Evolutionary conservation across 148 eudicot genomes (phyloP).

Genomic region (Mesembryanthemum crystallinum): DNA sequence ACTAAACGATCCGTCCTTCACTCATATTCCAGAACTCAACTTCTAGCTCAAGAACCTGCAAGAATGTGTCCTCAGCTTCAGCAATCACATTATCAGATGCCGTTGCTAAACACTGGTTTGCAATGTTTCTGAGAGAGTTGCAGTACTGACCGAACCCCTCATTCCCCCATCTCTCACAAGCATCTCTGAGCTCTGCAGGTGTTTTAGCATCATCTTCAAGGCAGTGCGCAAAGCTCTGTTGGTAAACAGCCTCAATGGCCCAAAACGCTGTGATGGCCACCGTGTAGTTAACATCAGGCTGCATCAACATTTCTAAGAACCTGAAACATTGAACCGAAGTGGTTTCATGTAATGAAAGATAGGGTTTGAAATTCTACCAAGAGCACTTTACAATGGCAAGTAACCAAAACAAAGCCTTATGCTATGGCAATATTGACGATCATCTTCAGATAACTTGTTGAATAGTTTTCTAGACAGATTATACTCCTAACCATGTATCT

Average conservation of each 20-base stretch:
- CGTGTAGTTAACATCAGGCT: slow-evolving; percentile 45
- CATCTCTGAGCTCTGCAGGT: slow-evolving; percentile 57
- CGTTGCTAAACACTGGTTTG: slow-evolving; percentile 40
- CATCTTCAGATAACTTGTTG: too few relatives aligned
- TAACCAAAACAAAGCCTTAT: too few relatives aligned
- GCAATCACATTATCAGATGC: slow-evolving; percentile 42
- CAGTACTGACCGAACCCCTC: slow-evolving; percentile 66
- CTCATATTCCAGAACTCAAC: slow-evolving; percentile 86
- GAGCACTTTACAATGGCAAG: too few relatives aligned
- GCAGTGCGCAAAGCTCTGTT: slow-evolving; percentile 74
- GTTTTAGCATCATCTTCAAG: slow-evolving; percentile 52
- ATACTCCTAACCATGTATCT: too few relatives aligned
- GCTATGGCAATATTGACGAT: too few relatives aligned
- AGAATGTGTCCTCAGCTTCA: slow-evolving; percentile 56
- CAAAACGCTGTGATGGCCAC: slow-evolving; percentile 64
- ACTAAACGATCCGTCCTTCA: slow-evolving; percentile 17
- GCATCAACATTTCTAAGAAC: slow-evolving; percentile 61
- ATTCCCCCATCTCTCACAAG: slow-evolving; percentile 73
- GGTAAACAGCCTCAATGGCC: slow-evolving; percentile 68
- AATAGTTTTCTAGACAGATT: too few relatives aligned
- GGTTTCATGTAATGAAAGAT: background rate
- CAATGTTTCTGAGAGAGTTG: slow-evolving; percentile 45
- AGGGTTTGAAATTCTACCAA: background rate
- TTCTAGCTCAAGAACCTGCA: slow-evolving; percentile 57
- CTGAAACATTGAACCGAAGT: slow-evolving; percentile 30